Conservation (phyloP, 2,329 filamentous ascomycete species). For the Aspergillus sp. region DNA sequence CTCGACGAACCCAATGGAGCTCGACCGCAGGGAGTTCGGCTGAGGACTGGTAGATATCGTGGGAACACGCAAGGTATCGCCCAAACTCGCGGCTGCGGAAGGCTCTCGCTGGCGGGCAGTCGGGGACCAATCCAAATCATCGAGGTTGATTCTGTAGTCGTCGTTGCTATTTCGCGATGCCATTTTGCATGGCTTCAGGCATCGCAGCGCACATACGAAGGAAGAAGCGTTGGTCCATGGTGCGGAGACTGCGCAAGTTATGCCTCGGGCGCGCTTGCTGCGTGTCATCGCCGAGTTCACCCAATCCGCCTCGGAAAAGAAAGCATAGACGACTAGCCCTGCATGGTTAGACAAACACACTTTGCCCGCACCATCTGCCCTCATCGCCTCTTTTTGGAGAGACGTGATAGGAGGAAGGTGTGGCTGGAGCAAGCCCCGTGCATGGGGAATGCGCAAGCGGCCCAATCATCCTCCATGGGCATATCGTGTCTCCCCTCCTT, state of each 20-base stretch:
- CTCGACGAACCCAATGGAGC: slow-evolving; percentile 1
- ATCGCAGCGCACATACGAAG: background rate
- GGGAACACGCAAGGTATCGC: slow-evolving; percentile 4
- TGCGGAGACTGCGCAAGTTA: slow-evolving; percentile 5
- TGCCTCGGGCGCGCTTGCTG: slow-evolving; percentile 6
- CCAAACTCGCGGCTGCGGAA: background rate
- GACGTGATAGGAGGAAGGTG: slow-evolving; percentile 1
- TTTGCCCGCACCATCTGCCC: background rate
- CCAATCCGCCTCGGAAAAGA: background rate
- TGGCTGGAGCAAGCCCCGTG: background rate
- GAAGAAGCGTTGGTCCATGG: background rate
- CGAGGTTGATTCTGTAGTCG: slow-evolving; percentile 3
- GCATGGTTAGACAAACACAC: background rate
- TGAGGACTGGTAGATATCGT: slow-evolving; percentile 1
- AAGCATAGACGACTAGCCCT: slow-evolving; percentile 1
- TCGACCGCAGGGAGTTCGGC: slow-evolving; percentile 4
- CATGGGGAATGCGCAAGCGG: background rate
- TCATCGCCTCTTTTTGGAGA: background rate
- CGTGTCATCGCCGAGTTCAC: background rate
- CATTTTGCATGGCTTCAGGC: slow-evolving; percentile 6
- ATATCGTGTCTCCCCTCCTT: slow-evolving; percentile 2
- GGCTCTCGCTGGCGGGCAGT: background rate
- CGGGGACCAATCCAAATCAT: slow-evolving; percentile 13
- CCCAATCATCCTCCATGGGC: background rate
- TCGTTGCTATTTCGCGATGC: slow-evolving; percentile 9